Percentiles rank a stretch among this genome's conserved stretches.
These are phyloP conservation scores for Tympanopsis confertula DNA, from an alignment of 2,329 filamentous ascomycete species.

Conservation along the genomic window DNA sequence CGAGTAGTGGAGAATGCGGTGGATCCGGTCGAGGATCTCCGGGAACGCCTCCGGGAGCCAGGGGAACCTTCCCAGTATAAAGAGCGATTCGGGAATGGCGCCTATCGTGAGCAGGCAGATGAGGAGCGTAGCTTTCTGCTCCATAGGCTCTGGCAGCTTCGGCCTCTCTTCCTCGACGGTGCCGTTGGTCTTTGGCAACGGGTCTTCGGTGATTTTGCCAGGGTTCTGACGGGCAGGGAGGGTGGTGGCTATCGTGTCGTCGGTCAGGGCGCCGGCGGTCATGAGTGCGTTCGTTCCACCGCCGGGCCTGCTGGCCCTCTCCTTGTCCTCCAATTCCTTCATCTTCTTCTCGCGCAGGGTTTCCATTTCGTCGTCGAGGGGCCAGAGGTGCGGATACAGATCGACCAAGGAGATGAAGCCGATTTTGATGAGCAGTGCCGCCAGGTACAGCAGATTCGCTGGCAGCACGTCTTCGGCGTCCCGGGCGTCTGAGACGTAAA, in stretches of 20 bases:
- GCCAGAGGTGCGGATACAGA: slow-evolving; percentile 84
- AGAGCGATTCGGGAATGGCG: slow-evolving; percentile 82
- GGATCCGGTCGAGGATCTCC: slow-evolving; percentile 68
- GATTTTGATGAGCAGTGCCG: slow-evolving; percentile 87
- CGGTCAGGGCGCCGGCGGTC: slow-evolving; percentile 73
- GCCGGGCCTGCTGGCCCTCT: slow-evolving; percentile 58
- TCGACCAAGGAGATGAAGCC: slow-evolving; percentile 90
- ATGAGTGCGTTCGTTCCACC: slow-evolving; percentile 72
- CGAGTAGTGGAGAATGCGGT: slow-evolving; percentile 75
- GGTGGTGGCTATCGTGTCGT: slow-evolving; percentile 51
- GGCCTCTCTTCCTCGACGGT: slow-evolving; percentile 33
- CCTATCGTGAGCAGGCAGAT: slow-evolving; percentile 82
- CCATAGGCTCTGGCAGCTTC: slow-evolving; percentile 58
- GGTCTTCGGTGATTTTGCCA: slow-evolving; percentile 36
- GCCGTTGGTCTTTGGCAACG: slow-evolving; percentile 35
- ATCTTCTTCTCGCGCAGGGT: slow-evolving; percentile 55
- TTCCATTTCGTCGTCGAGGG: slow-evolving; percentile 73
- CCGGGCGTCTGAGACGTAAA: slow-evolving; percentile 74
- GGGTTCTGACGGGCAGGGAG: slow-evolving; percentile 35
- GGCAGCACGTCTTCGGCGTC: slow-evolving; percentile 69
- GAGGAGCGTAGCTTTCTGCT: slow-evolving; percentile 79
- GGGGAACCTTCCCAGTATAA: slow-evolving; percentile 80
- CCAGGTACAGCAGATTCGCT: slow-evolving; percentile 83
- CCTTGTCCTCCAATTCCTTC: slow-evolving; percentile 69
- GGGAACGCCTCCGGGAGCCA: slow-evolving; percentile 82